Base-by-base conservation (phyloP, 495 filamentous ascomycete genomes). In the Neurospora cerealis region DNA sequence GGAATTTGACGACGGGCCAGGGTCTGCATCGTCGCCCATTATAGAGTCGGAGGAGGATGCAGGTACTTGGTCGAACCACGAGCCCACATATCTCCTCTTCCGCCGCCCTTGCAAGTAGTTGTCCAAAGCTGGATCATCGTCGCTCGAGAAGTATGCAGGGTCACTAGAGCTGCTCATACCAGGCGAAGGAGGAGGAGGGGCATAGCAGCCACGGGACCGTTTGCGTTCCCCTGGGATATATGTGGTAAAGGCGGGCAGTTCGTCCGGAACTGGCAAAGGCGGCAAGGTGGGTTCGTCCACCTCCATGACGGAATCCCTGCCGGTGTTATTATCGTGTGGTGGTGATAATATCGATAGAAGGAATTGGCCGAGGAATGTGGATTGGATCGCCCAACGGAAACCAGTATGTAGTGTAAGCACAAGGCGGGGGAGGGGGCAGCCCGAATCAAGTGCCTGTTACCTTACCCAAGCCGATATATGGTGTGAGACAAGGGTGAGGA, bases 101-200 rank as follows among this genome's bases (percentile, higher is more conserved):
- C 84, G 86, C 28, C 82, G 81, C 4, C 81, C 85, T 48, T 86
- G 78, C 0, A 77, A 75, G 79, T 95, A 93, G 74, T 93, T 92
- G 74, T 93, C 92, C n/a, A 92, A 77, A 0, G 88, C 86, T 8
- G 91, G 91, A 62, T 91, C 88, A 74, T 95, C 92, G 74, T 95
- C 92, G 75, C 91, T 93, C 0, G 91, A 93, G 81, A 95, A 95
- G 5, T 93, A 77, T 13, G 92, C 89, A 4, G 91, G 90, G 76
- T 94, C 92, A 76, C 91, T 93, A 37, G 92, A 93, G 38, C 83
- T 81, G 37, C 80, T 77, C 44, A 79, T 44, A 60, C 19, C 34
- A 71, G 76, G 11, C 34, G 74, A 71, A 78, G 80, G 75, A 70
- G 76, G 13, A 38, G 75, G 71, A 77, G 80, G 75, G 75, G 75